Percentiles rank a stretch among this genome's conserved stretches.
Conservation (phyloP, 176 grass and related monocot species). For the Musa troglodytarum region DNA sequence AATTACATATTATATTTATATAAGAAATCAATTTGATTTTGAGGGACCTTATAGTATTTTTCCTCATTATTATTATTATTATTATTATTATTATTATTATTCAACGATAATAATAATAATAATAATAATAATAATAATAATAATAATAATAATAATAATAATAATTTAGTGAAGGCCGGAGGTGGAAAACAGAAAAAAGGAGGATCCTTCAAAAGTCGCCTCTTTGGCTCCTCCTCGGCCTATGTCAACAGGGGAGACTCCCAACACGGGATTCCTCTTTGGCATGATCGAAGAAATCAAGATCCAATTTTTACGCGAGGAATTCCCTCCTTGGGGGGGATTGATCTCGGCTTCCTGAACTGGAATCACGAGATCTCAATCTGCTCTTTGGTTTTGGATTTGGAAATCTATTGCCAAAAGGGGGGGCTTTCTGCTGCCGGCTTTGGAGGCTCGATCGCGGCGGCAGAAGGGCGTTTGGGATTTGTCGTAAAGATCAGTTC, state of each 20-base stretch:
- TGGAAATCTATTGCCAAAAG: background rate
- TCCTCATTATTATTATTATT: too few relatives aligned
- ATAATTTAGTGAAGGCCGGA: too few relatives aligned
- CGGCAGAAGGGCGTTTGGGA: background rate
- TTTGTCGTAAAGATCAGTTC: background rate
- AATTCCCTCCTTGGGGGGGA: background rate
- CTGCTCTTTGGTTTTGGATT: background rate
- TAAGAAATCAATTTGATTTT: too few relatives aligned
- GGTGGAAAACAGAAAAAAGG: background rate
- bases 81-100: too few relatives aligned
- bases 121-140: too few relatives aligned
- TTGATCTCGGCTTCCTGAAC: background rate
- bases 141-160: too few relatives aligned
- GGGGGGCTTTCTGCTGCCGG: background rate
- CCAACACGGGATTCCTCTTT: background rate
- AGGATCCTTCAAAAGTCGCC: background rate
- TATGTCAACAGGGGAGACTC: background rate
- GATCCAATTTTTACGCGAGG: background rate
- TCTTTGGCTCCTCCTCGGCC: background rate
- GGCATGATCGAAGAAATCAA: background rate
- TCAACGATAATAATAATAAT: too few relatives aligned
- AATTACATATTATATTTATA: too few relatives aligned
- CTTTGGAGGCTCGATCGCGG: background rate
- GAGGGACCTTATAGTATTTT: too few relatives aligned
- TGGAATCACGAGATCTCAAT: background rate